Evolutionary conservation across 495 filamentous ascomycete species (phyloP).

Genomic region (Platismatia glauca): DNA sequence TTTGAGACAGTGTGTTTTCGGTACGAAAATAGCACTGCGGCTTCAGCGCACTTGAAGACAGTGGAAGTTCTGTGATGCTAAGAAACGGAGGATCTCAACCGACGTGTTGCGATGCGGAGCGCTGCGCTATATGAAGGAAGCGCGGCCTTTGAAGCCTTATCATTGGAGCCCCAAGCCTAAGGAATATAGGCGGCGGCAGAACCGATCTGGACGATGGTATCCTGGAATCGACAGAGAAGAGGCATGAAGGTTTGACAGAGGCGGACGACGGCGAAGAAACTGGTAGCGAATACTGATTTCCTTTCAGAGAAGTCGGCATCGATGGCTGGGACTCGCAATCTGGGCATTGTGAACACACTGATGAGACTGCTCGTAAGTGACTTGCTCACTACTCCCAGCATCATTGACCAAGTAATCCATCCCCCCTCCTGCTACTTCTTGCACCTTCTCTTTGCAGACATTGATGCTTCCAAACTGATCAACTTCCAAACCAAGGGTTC

Average conservation of each 20-base stretch:
- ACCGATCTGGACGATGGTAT: constrained; percentile 55
- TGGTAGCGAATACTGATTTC: constrained; percentile 46
- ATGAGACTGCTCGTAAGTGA: not conserved
- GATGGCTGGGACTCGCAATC: constrained; percentile 55
- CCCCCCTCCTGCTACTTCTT: constrained; percentile 35
- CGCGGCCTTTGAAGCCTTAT: constrained; percentile 58
- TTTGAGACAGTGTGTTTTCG: too few species aligned
- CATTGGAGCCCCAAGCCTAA: constrained; percentile 47
- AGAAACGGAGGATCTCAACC: too few species aligned
- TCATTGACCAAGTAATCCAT: constrained; percentile 56
- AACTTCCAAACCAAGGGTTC: constrained; percentile 47
- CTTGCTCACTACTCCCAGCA: constrained; percentile 37
- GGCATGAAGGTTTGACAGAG: constrained; percentile 52
- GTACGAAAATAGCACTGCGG: too few species aligned
- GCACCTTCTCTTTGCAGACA: constrained; percentile 35
- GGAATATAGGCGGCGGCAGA: constrained; percentile 48
- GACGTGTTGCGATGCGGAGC: constrained; percentile 51
- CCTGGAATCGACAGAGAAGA: constrained; percentile 48
- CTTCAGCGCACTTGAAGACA: too few species aligned
- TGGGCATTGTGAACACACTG: constrained; percentile 12
- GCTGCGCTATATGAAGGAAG: constrained; percentile 52
- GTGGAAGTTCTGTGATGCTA: too few species aligned
- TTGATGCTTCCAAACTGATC: constrained; percentile 39
- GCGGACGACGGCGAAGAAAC: constrained; percentile 49
- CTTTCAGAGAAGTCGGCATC: constrained; percentile 46